phyloP scores from a whole-genome alignment of 2,329 filamentous ascomycete species.

The Bipolaris cookei region DNA sequence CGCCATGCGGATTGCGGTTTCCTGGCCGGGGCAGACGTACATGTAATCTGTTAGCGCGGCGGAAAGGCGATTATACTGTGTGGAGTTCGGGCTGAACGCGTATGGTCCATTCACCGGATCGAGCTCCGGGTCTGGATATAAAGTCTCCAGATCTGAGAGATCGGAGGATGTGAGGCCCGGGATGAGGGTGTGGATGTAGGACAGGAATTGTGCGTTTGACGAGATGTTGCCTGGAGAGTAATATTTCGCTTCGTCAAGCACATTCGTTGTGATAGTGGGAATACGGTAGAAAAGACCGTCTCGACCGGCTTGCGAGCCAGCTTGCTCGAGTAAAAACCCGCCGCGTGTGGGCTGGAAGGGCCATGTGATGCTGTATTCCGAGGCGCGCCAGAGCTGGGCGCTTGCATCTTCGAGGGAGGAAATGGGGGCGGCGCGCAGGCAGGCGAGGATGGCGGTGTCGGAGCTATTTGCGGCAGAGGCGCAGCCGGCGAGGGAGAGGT shows the following conservation, averaged over 20 bases:
- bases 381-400: conserved; percentile 43
- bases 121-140: conserved; percentile 33
- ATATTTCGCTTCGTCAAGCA: conserved; percentile 43
- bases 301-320: conserved; percentile 46
- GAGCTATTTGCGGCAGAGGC: conserved; percentile 24
- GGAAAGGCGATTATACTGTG: conserved; percentile 53
- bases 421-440: conserved; percentile 49
- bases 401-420: conserved; percentile 46
- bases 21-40: conserved; percentile 55
- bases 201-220: conserved; percentile 43
- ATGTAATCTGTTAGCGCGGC: conserved; percentile 54
- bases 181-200: conserved; percentile 34
- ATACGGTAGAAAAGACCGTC: conserved; percentile 35
- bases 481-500: conserved; percentile 28
- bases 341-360: conserved; percentile 56
- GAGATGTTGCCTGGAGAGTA: conserved; percentile 36
- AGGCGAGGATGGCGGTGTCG: conserved; percentile 45
- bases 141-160: conserved; percentile 25
- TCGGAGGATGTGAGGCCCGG: conserved; percentile 27
- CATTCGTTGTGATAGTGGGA: conserved; percentile 38
- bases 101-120: conserved; percentile 39
- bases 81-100: conserved; percentile 52
- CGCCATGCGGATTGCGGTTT: conserved; percentile 52
- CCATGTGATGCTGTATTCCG: conserved; percentile 51
- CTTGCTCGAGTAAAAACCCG: conserved; percentile 53